Base-by-base conservation (phyloP, 768 basidiomycete genomes). In the Hericium coralloides region DNA sequence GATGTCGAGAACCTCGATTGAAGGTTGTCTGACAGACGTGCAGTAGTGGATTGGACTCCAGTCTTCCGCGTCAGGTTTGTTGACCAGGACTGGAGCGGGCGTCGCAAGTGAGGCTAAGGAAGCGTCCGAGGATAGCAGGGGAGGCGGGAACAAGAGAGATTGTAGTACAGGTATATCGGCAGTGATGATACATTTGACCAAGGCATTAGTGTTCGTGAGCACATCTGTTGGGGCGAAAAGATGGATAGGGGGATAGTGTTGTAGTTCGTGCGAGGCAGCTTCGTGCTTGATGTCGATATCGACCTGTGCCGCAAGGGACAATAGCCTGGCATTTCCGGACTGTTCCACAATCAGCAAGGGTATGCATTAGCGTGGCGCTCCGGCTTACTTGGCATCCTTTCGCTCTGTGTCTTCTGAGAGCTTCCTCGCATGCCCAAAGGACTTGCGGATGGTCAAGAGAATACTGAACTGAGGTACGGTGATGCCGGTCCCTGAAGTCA, bases 11-110 rank as follows among this genome's bases (percentile, higher is more conserved):
- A 84, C 73, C 55, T 83, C 77, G 45, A 80, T 70, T 12, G 81
- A 85, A 3, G 85, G 87, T 22, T 71, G 69, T 53, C 72, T 69
- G 52, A 74, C 73, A 57, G 80, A 76, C 55, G 78, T 82, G 65
- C 84, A 87, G 63, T 89, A 75, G 63, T 91, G 89, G 52, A 90
- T 76, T 55, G 83, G 75, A 60, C 84, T 83, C 85, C 88, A 89
- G 51, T 87, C 88, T 52, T 79, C 75, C 6, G 74, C 63, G 65
- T 90, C 87, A 31, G 81, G 81, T 57, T 76, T 66, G 71, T 91
- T 91, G 64, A 90, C 81, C 59, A 90, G 79, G 62, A 67, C 72
- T 69, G 77, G 76, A 62, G 74, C 67, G 6, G 74, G 65, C 52
- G 49, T 47, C 49, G 49, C 49, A 36, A 55, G 26, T 18, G 62